These are phyloP conservation scores for Coemansia sp. DNA, from an alignment of 192 early-diverging fungal genomes.

Conservation along the genomic window DNA sequence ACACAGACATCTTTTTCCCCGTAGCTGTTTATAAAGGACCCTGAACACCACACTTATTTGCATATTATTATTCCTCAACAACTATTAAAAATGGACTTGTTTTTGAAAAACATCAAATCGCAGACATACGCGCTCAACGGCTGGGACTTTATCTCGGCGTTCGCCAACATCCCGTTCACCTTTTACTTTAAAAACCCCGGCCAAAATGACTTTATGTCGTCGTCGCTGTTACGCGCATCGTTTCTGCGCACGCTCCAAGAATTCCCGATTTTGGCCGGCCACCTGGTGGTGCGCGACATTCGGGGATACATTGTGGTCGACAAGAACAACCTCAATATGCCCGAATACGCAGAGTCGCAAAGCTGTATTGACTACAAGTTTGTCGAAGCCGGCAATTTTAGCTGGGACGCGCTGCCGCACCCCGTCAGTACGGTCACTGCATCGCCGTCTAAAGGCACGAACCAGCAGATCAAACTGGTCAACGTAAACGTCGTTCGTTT, in stretches of 20 bases:
- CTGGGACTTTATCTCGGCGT: constrained; percentile 31
- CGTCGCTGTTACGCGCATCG: constrained; percentile 13
- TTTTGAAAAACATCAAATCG: constrained; percentile 14
- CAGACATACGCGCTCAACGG: constrained; percentile 33
- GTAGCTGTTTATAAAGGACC: too few relatives aligned
- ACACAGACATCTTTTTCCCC: too few relatives aligned
- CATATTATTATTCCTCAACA: neutral
- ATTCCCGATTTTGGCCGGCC: constrained; percentile 39
- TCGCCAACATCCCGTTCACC: constrained; percentile 44
- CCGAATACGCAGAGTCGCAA: constrained; percentile 44
- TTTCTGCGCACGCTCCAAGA: constrained; percentile 36
- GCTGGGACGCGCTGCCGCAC: constrained; percentile 28
- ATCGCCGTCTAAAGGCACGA: constrained; percentile 1
- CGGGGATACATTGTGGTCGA: constrained; percentile 29
- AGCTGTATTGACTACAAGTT: constrained; percentile 15
- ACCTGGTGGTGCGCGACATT: constrained; percentile 9
- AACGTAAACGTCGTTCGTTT: constrained; percentile 40
- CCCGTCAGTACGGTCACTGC: constrained; percentile 7
- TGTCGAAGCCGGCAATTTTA: constrained; percentile 17
- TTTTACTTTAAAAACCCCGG: constrained; percentile 28
- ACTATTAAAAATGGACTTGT: constrained; percentile 9
- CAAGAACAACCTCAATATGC: constrained; percentile 40
- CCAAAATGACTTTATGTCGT: constrained; percentile 32
- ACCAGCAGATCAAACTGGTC: constrained; percentile 24
- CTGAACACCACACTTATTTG: neutral